Evolutionary conservation across 495 filamentous ascomycete genomes (phyloP).

Genomic region (Penicillium waksmanii): DNA sequence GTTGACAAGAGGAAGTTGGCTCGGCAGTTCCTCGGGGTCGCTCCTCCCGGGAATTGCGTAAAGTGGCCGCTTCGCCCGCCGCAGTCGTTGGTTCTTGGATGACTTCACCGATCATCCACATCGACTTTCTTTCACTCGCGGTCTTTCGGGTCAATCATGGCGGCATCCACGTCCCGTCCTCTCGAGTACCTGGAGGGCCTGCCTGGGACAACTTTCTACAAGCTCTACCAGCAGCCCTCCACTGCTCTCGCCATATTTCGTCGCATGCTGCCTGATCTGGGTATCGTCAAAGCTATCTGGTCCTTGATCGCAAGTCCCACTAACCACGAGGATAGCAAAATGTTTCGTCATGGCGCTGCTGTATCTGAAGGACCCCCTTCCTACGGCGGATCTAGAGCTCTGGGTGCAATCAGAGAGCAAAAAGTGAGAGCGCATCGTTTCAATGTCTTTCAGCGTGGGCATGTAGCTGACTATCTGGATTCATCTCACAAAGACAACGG

Average conservation of each 20-base stretch:
- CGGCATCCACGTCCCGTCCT: slow-evolving; percentile 64
- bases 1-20: slow-evolving; percentile 12
- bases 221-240: slow-evolving; percentile 93
- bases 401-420: slow-evolving; percentile 80
- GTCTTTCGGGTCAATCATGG: slow-evolving; percentile 57
- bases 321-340: slow-evolving; percentile 67
- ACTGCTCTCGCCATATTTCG: slow-evolving; percentile 94
- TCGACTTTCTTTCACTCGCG: slow-evolving; percentile 23
- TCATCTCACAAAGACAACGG: slow-evolving; percentile 57
- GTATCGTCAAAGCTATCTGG: slow-evolving; percentile 51
- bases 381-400: slow-evolving; percentile 72
- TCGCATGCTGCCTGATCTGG: slow-evolving; percentile 91
- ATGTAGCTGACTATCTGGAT: slow-evolving; percentile 8
- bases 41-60: slow-evolving; percentile 42
- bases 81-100: slow-evolving; percentile 21
- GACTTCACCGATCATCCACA: slow-evolving; percentile 13
- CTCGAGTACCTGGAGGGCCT: slow-evolving; percentile 90
- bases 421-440: slow-evolving; percentile 47
- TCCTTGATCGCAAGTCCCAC: slow-evolving; percentile 15
- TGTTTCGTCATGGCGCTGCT: slow-evolving; percentile 92
- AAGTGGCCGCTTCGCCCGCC: slow-evolving; percentile 37
- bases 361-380: slow-evolving; percentile 79
- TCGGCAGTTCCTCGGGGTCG: slow-evolving; percentile 16
- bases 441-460: slow-evolving; percentile 3
- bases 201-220: slow-evolving; percentile 81